Percentiles rank a stretch among this genome's conserved stretches.
Conservation (phyloP, 2,329 filamentous ascomycete genomes). For the Dothistroma pini region DNA sequence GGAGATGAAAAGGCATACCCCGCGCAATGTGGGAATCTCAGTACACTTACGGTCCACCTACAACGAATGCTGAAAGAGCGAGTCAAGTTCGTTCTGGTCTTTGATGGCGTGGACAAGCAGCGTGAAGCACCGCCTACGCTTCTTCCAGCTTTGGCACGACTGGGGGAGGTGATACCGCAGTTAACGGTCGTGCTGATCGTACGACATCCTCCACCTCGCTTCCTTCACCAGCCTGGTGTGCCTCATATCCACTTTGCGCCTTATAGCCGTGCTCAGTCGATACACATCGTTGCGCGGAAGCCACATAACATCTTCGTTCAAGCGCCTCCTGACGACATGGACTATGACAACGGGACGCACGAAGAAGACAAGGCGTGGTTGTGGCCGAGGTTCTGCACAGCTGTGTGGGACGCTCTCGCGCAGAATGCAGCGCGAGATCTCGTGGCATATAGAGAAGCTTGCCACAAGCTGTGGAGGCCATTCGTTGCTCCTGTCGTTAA, state of each 20-base stretch:
- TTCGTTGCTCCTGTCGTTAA: constrained; percentile 76
- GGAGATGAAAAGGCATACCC: constrained; percentile 43
- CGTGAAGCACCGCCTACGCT: constrained; percentile 75
- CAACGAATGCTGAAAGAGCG: constrained; percentile 56
- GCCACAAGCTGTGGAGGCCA: constrained; percentile 73
- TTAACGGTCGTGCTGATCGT: constrained; percentile 75
- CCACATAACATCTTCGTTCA: constrained; percentile 48
- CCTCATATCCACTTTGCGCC: constrained; percentile 79
- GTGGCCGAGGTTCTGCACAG: constrained; percentile 75
- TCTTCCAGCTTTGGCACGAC: constrained; percentile 71
- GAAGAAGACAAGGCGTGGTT: constrained; percentile 62
- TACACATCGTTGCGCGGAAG: constrained; percentile 66
- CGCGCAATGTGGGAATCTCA: constrained; percentile 72
- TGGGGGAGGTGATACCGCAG: constrained; percentile 75
- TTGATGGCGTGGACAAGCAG: constrained; percentile 84
- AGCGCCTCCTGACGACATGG: constrained; percentile 36
- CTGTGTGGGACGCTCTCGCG: constrained; percentile 82
- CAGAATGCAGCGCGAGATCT: constrained; percentile 78
- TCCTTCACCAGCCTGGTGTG: constrained; percentile 66
- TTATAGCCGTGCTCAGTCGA: constrained; percentile 76
- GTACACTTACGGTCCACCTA: constrained; percentile 70
- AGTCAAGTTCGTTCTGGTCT: constrained; percentile 71
- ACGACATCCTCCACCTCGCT: constrained; percentile 64
- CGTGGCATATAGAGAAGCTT: constrained; percentile 65
- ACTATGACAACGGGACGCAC: constrained; percentile 47